phyloP scores from a whole-genome alignment of 2,329 filamentous ascomycete genomes.

The Drechslerella coelobrocha region DNA sequence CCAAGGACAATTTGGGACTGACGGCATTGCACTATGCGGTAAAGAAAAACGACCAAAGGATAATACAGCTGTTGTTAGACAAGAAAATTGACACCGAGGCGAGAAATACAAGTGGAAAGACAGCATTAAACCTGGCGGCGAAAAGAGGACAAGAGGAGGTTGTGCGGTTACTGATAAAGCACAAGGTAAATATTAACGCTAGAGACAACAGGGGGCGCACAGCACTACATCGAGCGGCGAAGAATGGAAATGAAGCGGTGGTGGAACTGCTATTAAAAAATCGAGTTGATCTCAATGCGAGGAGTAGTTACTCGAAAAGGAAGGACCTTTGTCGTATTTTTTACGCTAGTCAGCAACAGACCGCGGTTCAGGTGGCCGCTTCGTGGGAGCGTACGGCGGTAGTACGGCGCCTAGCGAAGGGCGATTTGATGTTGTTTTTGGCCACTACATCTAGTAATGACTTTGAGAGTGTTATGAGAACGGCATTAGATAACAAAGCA shows the following conservation, averaged over 20 bases:
- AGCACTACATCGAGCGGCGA: neutral
- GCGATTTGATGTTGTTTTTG: too few relatives aligned
- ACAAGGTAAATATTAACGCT: neutral
- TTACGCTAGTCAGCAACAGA: too few relatives aligned
- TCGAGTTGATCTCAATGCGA: neutral
- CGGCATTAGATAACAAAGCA: too few relatives aligned
- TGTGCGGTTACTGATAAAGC: neutral
- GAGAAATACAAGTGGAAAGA: neutral
- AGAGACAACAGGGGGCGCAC: neutral
- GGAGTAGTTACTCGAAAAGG: too few relatives aligned
- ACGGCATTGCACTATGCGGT: neutral
- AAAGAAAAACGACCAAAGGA: neutral
- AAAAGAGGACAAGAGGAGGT: neutral
- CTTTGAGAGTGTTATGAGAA: too few relatives aligned
- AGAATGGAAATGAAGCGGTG: neutral
- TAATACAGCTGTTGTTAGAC: constrained; percentile 1
- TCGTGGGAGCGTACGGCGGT: too few relatives aligned
- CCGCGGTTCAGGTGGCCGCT: too few relatives aligned
- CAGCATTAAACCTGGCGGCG: neutral
- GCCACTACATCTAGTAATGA: too few relatives aligned
- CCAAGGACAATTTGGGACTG: neutral
- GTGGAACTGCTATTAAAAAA: constrained; percentile 3
- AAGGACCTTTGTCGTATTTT: too few relatives aligned
- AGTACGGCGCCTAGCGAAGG: too few relatives aligned
- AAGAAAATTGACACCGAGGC: constrained; percentile 1